phyloP scores from a whole-genome alignment of 1,284 basidiomycete species.

The Cutaneotrichosporon cyanovorans region DNA sequence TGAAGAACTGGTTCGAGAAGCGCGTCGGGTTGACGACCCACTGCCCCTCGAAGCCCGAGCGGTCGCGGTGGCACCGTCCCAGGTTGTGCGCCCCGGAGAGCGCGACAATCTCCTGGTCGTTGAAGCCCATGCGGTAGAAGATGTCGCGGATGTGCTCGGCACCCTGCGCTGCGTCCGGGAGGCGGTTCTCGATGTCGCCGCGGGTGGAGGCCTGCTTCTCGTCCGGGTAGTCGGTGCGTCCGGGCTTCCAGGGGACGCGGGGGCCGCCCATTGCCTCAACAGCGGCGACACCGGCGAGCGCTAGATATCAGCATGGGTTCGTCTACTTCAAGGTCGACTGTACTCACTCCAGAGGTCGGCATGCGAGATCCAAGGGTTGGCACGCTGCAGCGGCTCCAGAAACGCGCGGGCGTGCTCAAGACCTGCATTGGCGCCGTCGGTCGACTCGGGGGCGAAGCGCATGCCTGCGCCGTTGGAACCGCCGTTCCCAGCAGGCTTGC shows the following conservation, averaged over 20 bases:
- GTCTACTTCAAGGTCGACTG: not conserved
- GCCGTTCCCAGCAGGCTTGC: constrained; percentile 46
- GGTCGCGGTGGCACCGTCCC: constrained; percentile 49
- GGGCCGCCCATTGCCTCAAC: constrained; percentile 51
- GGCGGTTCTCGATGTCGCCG: constrained; percentile 40
- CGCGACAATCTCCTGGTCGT: constrained; percentile 53
- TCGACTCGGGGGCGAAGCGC: constrained; percentile 46
- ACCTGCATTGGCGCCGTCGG: constrained; percentile 43
- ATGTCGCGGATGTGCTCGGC: constrained; percentile 50
- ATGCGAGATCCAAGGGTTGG: constrained; percentile 51
- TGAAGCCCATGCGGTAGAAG: constrained; percentile 52
- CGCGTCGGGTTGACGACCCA: constrained; percentile 49
- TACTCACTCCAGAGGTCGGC: constrained; percentile 48
- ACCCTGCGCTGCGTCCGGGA: constrained; percentile 50
- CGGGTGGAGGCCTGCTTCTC: constrained; percentile 42
- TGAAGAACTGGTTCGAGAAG: constrained; percentile 51
- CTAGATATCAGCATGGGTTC: constrained; percentile 9
- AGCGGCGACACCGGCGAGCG: constrained; percentile 49
- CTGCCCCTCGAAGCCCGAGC: constrained; percentile 47
- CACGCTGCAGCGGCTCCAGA: constrained; percentile 49
- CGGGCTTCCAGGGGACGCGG: constrained; percentile 48
- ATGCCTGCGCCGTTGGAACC: constrained; percentile 48
- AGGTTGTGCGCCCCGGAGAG: constrained; percentile 53
- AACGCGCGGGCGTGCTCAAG: constrained; percentile 51
- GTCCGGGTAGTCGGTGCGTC: constrained; percentile 48